Evolutionary conservation across 345 rosid species (phyloP).

Genomic region (Eucalyptus regnans): DNA sequence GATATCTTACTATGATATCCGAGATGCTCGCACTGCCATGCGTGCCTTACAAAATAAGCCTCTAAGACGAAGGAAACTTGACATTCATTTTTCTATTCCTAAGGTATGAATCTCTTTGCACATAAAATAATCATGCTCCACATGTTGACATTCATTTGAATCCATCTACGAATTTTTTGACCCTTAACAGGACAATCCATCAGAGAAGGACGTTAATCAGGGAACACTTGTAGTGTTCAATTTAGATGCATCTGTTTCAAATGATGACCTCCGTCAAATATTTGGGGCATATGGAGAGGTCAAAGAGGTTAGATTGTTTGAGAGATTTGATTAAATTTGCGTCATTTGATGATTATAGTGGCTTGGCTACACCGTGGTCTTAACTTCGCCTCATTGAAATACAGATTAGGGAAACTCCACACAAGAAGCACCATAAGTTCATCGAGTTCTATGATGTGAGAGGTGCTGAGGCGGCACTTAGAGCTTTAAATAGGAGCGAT

Average conservation of each 20-base stretch:
- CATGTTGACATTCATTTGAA: not conserved
- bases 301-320: conserved; percentile 54
- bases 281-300: conserved; percentile 90
- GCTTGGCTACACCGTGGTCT: not conserved
- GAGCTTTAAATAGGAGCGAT: conserved; percentile 79
- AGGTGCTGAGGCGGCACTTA: conserved; percentile 83
- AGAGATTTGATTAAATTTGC: not conserved
- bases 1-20: conserved; percentile 91
- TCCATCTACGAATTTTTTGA: not conserved
- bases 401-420: conserved; percentile 96
- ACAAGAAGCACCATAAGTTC: conserved; percentile 84
- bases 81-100: conserved; percentile 94
- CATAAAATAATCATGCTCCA: not conserved
- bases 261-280: conserved; percentile 73
- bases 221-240: conserved; percentile 92
- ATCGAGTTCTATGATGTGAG: conserved; percentile 95
- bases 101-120: conserved; percentile 37
- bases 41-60: conserved; percentile 85
- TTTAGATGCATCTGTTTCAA: conserved; percentile 83
- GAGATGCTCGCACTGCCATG: conserved; percentile 93
- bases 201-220: conserved; percentile 91
- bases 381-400: conserved; percentile 2
- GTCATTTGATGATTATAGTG: not conserved
- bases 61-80: conserved; percentile 75
- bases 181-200: conserved; percentile 67